These are phyloP conservation scores for Podila horticola DNA, from an alignment of 192 early-diverging fungal species.

Conservation along the genomic window DNA sequence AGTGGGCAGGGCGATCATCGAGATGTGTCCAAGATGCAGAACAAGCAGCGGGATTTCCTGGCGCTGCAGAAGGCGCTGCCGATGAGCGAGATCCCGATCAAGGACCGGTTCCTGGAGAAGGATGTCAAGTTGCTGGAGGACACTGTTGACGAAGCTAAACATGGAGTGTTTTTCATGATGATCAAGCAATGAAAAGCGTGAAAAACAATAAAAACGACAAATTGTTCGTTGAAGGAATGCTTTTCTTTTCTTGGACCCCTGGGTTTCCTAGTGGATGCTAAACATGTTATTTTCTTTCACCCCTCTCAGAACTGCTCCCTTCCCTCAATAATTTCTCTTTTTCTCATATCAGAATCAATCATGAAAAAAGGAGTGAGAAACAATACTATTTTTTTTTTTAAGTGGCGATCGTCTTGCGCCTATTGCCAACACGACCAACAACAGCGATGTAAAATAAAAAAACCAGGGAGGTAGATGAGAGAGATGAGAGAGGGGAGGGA, in stretches of 20 bases:
- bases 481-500: too few relatives aligned
- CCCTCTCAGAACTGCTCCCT: too few relatives aligned
- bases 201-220: not conserved
- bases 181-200: slow-evolving; percentile 14
- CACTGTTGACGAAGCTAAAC: slow-evolving; percentile 39
- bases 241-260: not conserved
- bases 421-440: not conserved
- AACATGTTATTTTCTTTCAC: too few relatives aligned
- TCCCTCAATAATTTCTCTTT: too few relatives aligned
- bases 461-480: too few relatives aligned
- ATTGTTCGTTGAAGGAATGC: too few relatives aligned
- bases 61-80: slow-evolving; percentile 30
- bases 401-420: too few relatives aligned
- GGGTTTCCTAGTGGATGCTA: not conserved
- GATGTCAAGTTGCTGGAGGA: slow-evolving; percentile 32
- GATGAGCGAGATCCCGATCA: slow-evolving; percentile 37
- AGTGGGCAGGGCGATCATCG: slow-evolving; percentile 55
- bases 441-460: too few relatives aligned
- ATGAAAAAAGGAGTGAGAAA: slow-evolving; percentile 7
- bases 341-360: too few relatives aligned
- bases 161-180: slow-evolving; percentile 39
- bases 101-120: slow-evolving; percentile 25
- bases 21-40: slow-evolving; percentile 38
- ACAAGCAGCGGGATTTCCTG: slow-evolving; percentile 40
- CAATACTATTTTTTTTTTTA: not conserved